These are phyloP conservation scores for Magnusiomyces fungicola DNA, from an alignment of 1,139 yeast genomes.

Conservation along the genomic window DNA sequence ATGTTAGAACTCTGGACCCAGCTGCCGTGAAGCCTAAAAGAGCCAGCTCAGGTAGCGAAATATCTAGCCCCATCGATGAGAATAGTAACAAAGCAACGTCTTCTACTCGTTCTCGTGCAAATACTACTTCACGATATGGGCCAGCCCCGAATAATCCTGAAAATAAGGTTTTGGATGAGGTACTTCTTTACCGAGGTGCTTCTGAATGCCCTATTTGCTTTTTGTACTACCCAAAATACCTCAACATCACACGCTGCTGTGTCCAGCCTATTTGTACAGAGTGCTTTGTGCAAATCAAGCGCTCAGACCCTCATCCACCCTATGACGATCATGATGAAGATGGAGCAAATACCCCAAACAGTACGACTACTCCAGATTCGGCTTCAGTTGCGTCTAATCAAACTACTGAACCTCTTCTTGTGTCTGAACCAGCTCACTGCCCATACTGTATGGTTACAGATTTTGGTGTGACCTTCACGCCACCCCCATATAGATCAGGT, in stretches of 20 bases:
- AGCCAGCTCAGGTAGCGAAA: too few relatives aligned
- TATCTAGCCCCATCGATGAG: neutral
- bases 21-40: too few relatives aligned
- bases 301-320: conserved; percentile 93
- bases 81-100: conserved; percentile 1
- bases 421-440: conserved; percentile 83
- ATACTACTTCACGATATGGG: conserved; percentile 13
- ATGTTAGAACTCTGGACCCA: neutral
- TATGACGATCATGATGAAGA: conserved; percentile 44
- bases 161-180: conserved; percentile 26
- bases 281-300: conserved; percentile 91
- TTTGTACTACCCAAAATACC: conserved; percentile 68
- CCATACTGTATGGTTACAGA: conserved; percentile 89
- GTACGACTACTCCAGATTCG: conserved; percentile 19
- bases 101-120: conserved; percentile 13
- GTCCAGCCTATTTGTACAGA: conserved; percentile 91
- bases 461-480: conserved; percentile 75
- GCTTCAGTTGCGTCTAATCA: conserved; percentile 16
- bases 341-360: conserved; percentile 19
- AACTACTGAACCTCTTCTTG: conserved; percentile 36
- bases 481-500: conserved; percentile 42
- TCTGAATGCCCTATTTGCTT: conserved; percentile 94
- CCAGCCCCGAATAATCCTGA: conserved; percentile 10
- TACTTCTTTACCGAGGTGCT: conserved; percentile 53
- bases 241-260: conserved; percentile 86